These are phyloP conservation scores for Tephrocybe rancida DNA, from an alignment of 768 basidiomycete genomes.

Conservation along the genomic window DNA sequence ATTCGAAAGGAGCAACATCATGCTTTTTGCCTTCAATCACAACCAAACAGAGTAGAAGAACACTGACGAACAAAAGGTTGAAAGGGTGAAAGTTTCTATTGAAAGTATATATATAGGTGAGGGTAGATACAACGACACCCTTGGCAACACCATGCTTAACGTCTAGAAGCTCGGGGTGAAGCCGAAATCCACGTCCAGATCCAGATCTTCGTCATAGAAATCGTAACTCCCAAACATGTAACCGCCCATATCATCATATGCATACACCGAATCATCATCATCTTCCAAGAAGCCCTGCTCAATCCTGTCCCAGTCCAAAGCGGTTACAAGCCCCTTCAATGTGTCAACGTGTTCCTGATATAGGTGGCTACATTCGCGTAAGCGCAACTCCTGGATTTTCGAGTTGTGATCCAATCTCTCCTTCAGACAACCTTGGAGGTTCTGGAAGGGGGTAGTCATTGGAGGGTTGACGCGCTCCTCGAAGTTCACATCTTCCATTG, in stretches of 20 bases:
- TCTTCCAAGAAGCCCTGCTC: constrained; percentile 22
- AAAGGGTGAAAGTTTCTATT: background rate
- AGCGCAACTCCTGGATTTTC: constrained; percentile 26
- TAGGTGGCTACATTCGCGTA: constrained; percentile 29
- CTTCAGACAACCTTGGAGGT: constrained; percentile 27
- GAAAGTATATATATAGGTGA: background rate
- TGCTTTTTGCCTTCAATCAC: too few species aligned
- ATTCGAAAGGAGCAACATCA: too few species aligned
- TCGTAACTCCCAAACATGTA: constrained; percentile 15
- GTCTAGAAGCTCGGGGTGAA: background rate
- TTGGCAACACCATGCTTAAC: background rate
- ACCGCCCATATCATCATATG: constrained; percentile 17
- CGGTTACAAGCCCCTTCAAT: constrained; percentile 29
- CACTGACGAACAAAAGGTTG: too few species aligned
- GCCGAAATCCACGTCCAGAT: constrained; percentile 8
- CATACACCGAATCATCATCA: constrained; percentile 11
- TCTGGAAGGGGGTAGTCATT: constrained; percentile 1
- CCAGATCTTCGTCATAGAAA: constrained; percentile 6
- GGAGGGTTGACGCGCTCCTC: constrained; percentile 7
- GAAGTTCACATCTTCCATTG: constrained; percentile 26
- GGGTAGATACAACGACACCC: background rate
- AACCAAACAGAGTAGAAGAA: too few species aligned
- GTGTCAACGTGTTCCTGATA: constrained; percentile 19
- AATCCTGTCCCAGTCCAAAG: constrained; percentile 37
- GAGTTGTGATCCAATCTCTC: constrained; percentile 32